A percentile compares a stretch with the other conserved stretches of the same genome.
Evolutionary conservation across 2,329 filamentous ascomycete species (phyloP).

Genomic region (Cadophora sp.): DNA sequence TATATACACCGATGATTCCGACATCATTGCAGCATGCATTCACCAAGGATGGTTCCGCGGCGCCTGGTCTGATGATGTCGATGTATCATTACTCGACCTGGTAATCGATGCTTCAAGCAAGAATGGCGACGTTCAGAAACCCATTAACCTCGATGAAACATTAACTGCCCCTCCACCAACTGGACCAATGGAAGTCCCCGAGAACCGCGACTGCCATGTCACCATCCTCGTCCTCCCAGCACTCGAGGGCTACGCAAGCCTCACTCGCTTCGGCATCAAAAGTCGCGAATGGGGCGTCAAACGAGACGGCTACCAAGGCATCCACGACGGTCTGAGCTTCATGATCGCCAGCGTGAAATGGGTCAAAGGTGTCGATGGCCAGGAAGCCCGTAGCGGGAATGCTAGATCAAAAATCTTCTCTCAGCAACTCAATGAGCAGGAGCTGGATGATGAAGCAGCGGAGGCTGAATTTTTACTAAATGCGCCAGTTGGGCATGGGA

Average conservation of each 20-base stretch:
- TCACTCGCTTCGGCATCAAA: constrained; percentile 79
- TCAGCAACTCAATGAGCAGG: constrained; percentile 28
- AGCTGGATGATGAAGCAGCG: constrained; percentile 33
- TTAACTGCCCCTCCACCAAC: constrained; percentile 57
- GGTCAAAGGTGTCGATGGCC: constrained; percentile 74
- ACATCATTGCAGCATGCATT: constrained; percentile 90
- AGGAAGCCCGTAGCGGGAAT: constrained; percentile 51
- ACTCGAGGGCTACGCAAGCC: constrained; percentile 77
- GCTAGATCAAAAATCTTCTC: constrained; percentile 41
- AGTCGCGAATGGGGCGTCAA: constrained; percentile 78
- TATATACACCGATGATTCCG: constrained; percentile 94
- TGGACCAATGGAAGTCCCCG: constrained; percentile 68
- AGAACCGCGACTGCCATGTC: constrained; percentile 82
- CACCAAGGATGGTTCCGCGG: constrained; percentile 92
- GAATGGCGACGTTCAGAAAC: constrained; percentile 25
- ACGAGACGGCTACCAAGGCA: constrained; percentile 45
- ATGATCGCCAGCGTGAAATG: constrained; percentile 83
- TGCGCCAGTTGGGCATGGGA: constrained; percentile 14
- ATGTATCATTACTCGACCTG: constrained; percentile 69
- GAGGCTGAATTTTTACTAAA: constrained; percentile 26
- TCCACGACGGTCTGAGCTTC: constrained; percentile 73
- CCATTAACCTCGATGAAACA: constrained; percentile 49
- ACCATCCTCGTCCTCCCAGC: constrained; percentile 83
- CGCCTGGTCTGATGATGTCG: constrained; percentile 82
- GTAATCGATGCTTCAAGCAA: constrained; percentile 47